Conservation (phyloP, 257 asterid genomes). For the Nicotiana tabacum region DNA sequence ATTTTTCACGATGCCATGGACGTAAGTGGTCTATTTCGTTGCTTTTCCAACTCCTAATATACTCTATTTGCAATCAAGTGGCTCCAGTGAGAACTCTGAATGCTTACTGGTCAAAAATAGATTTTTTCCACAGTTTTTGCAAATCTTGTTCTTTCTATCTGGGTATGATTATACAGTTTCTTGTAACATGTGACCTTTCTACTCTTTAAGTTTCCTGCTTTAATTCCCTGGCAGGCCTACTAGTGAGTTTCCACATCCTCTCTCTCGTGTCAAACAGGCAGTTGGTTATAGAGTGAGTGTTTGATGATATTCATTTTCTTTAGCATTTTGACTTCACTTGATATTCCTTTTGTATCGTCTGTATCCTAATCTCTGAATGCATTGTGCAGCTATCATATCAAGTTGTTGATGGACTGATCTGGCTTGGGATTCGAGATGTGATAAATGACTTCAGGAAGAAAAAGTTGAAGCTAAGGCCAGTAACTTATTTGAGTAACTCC, state of each 20-base stretch:
- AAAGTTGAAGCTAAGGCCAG: conserved; percentile 60
- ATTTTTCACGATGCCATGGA: conserved; percentile 97
- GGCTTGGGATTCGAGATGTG: conserved; percentile 94
- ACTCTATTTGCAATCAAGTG: neutral
- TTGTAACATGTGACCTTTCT: neutral
- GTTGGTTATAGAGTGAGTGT: conserved; percentile 74
- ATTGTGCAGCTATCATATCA: conserved; percentile 74
- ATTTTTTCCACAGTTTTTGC: neutral
- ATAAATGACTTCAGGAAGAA: conserved; percentile 86
- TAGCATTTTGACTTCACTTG: conserved; percentile 5
- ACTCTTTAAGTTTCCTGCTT: neutral
- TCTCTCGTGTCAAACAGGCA: conserved; percentile 81
- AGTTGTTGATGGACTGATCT: conserved; percentile 73
- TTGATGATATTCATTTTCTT: conserved; percentile 11
- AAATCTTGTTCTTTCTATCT: neutral
- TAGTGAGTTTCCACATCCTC: conserved; percentile 90
- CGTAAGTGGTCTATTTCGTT: conserved; percentile 48
- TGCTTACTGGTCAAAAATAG: neutral
- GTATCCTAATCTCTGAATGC: conserved; percentile 9
- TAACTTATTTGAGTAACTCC: conserved; percentile 74
- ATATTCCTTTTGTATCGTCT: neutral
- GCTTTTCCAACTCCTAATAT: neutral
- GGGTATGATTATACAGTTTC: neutral
- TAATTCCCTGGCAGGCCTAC: conserved; percentile 58
- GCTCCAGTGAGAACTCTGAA: neutral